Base-by-base conservation (phyloP, 192 early-diverging fungal species). In the Spinellus fusiger region DNA sequence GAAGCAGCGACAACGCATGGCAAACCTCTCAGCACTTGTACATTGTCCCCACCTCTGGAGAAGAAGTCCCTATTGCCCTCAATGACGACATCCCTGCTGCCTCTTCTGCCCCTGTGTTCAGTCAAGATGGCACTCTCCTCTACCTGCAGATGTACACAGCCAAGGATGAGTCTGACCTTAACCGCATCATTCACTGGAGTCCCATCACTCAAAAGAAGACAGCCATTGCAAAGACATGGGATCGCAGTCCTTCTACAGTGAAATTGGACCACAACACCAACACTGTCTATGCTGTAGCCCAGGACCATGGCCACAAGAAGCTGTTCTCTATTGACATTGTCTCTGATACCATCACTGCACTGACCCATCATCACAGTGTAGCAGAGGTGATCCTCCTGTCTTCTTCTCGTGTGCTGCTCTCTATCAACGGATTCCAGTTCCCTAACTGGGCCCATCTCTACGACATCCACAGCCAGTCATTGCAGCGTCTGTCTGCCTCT, bases 91-190 rank as follows among this genome's bases (percentile, higher is more conserved):
- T 70, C 48, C 64, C 78, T 5, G 88, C 86, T 15, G 83, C 86
- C 18, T 80, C 85, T 52, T 56, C 75, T 49, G 72, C 73, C 59
- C 90, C 92, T 1, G 74, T 68, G 18, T 90, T 84, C 58, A 79
- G 76, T n/a, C 65, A 76, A 8, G 86, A 85, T 35, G 90, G 90
- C 18, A 66, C 65, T 32, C 69, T 93, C 8, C 83, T 83, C 10
- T 93, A 86, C 56, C 61, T 93, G 44, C 87, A 93, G 74, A 91
- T 90, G 88, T 66, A 65, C 16, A 65, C 66, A 12, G 81, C 85
- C 3, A 64, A 83, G 34, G 88, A 93, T 63, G 90, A 93, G 66
- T 74, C 90, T 0, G 92, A 92, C 66, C 83, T 81, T 61, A 91
- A 89, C 69, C 76, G 78, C 15, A 82, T 93, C 22, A 68, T 83